Evolutionary conservation across 805 yeast genomes (phyloP).

Genomic region (Zygosaccharomyces pseudorouxii): DNA sequence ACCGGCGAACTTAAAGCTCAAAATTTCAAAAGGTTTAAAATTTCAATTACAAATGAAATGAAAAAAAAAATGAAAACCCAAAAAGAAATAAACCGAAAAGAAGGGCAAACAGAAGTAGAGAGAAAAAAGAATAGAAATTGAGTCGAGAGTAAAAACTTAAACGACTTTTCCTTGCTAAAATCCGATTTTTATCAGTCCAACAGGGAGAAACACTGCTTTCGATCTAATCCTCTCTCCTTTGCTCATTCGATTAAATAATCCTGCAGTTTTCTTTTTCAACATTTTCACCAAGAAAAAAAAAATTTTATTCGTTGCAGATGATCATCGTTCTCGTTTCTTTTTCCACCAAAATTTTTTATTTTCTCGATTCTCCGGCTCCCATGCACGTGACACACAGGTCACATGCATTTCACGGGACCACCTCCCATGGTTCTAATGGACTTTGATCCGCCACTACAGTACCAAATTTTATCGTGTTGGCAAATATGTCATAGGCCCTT

Average conservation of each 20-base stretch:
- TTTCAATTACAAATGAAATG: no score
- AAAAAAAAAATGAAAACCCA: neutral
- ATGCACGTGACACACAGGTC: neutral
- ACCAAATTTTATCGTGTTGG: conserved; percentile 48
- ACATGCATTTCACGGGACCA: conserved; percentile 1
- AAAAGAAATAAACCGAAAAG: neutral
- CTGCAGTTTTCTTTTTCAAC: neutral
- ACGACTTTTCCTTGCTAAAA: neutral
- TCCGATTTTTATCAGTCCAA: neutral
- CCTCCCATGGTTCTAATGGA: conserved; percentile 31
- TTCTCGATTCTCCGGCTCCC: neutral
- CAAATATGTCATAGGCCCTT: conserved; percentile 45
- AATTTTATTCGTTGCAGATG: conserved; percentile 4
- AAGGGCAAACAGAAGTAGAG: neutral
- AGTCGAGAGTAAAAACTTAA: neutral
- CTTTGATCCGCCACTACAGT: conserved; percentile 27
- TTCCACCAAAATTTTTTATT: no score
- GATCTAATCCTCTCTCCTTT: neutral
- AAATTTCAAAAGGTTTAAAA: no score
- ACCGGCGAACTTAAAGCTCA: no score
- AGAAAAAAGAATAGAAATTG: neutral
- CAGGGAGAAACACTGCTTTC: no score
- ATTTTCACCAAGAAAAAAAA: neutral
- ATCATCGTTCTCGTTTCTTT: neutral
- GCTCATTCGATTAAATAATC: conserved; percentile 1